Conservation (phyloP, 495 filamentous ascomycete species). For the Penicillium herquei region DNA sequence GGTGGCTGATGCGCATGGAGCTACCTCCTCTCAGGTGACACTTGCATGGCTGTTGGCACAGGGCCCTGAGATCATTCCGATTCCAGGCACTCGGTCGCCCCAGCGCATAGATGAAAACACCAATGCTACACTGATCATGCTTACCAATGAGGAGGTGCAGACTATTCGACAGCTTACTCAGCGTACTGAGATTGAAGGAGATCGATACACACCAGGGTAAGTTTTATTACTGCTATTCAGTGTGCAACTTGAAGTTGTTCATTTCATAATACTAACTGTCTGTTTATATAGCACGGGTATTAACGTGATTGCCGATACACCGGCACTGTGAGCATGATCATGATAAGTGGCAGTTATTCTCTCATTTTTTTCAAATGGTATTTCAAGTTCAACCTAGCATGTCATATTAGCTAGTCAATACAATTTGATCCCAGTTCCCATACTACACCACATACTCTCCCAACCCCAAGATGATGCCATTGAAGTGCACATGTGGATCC, state of each 20-base stretch:
- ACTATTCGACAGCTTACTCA: slow-evolving; percentile 14
- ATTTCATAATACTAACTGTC: not conserved
- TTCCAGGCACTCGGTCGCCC: slow-evolving; percentile 54
- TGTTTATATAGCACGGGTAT: slow-evolving; percentile 8
- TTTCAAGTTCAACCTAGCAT: too few relatives aligned
- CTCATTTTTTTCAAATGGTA: too few relatives aligned
- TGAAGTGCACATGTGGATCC: too few relatives aligned
- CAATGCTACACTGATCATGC: slow-evolving; percentile 36
- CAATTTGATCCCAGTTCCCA: too few relatives aligned
- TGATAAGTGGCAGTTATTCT: too few relatives aligned
- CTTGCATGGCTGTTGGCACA: slow-evolving; percentile 32
- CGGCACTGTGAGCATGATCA: slow-evolving; percentile 6
- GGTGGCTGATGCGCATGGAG: slow-evolving; percentile 38
- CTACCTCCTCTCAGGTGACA: slow-evolving; percentile 8
- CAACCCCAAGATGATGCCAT: too few relatives aligned
- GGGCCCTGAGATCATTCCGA: slow-evolving; percentile 54
- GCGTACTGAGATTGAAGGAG: slow-evolving; percentile 7
- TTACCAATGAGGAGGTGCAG: slow-evolving; percentile 47
- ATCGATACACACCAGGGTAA: slow-evolving; percentile 12
- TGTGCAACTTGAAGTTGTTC: too few relatives aligned
- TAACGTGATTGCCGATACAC: slow-evolving; percentile 9
- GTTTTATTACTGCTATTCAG: not conserved
- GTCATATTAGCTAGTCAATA: too few relatives aligned
- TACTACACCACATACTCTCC: too few relatives aligned
- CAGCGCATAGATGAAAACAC: slow-evolving; percentile 57